phyloP scores from a whole-genome alignment of 768 basidiomycete genomes.

The Collybia nuda region DNA sequence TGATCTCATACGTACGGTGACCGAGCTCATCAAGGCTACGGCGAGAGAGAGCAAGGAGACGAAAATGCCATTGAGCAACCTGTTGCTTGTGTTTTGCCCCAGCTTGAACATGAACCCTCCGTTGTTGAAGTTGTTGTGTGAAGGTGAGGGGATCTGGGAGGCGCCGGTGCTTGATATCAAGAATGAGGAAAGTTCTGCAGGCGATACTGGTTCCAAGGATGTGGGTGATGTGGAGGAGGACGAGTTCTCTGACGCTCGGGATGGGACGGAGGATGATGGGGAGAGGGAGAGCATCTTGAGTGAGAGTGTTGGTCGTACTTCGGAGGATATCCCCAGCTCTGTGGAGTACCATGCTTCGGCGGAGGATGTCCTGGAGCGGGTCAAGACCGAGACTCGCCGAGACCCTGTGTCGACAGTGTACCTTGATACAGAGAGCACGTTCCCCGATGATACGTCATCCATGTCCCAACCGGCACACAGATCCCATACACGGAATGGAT shows the following conservation, averaged over 20 bases:
- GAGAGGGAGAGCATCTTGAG: slow-evolving; percentile 19
- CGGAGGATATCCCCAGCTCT: slow-evolving; percentile 28
- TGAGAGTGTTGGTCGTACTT: slow-evolving; percentile 25
- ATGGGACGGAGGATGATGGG: slow-evolving; percentile 22
- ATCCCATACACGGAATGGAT: slow-evolving; percentile 8
- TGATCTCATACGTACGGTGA: slow-evolving; percentile 81
- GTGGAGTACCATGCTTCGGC: slow-evolving; percentile 35
- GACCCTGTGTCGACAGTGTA: slow-evolving; percentile 36
- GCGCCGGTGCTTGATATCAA: slow-evolving; percentile 30
- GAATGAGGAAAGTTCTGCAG: slow-evolving; percentile 23
- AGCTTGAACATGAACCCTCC: slow-evolving; percentile 79
- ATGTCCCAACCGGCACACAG: slow-evolving; percentile 1
- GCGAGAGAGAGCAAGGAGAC: slow-evolving; percentile 68
- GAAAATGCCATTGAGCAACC: slow-evolving; percentile 91
- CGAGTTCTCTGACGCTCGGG: slow-evolving; percentile 25
- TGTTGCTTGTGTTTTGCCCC: slow-evolving; percentile 87
- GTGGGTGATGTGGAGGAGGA: slow-evolving; percentile 19
- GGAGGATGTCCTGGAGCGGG: slow-evolving; percentile 23
- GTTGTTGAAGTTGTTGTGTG: slow-evolving; percentile 70
- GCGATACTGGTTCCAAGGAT: slow-evolving; percentile 22
- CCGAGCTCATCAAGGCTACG: slow-evolving; percentile 77
- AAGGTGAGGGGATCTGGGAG: slow-evolving; percentile 68
- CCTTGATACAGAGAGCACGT: slow-evolving; percentile 26
- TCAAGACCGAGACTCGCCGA: slow-evolving; percentile 8
- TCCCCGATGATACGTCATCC: slow-evolving; percentile 8